A percentile compares a stretch with the other conserved stretches of the same genome.
phyloP scores from a whole-genome alignment of 768 basidiomycete species.

The Kwoniella newhampshirensis region DNA sequence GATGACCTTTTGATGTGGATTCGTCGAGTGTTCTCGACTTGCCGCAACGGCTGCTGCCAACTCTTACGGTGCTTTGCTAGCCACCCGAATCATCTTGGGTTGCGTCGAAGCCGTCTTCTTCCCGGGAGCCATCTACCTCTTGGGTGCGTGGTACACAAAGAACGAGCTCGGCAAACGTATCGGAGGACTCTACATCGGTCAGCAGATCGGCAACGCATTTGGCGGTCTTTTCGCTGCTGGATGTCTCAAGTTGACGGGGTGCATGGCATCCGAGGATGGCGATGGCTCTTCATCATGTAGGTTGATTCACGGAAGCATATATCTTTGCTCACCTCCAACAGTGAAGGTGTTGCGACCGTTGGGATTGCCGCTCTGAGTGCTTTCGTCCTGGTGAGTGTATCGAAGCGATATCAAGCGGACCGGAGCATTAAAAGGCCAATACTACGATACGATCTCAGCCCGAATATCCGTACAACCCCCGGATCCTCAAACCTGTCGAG shows the following conservation, averaged over 20 bases:
- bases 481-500: constrained; percentile 23
- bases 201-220: constrained; percentile 48
- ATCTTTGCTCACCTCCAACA: not conserved
- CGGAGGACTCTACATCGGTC: constrained; percentile 39
- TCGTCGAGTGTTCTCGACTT: too few species aligned
- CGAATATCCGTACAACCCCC: constrained; percentile 34
- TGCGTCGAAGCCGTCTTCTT: constrained; percentile 37
- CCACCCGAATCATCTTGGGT: constrained; percentile 32
- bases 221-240: constrained; percentile 45
- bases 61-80: constrained; percentile 24
- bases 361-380: constrained; percentile 10
- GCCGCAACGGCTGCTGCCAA: constrained; percentile 35
- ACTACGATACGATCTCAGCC: constrained; percentile 2
- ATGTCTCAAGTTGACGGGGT: constrained; percentile 30
- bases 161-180: constrained; percentile 37
- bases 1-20: too few species aligned
- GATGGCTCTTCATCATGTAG: constrained; percentile 43
- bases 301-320: not conserved
- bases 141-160: constrained; percentile 42
- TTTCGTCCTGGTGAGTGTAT: constrained; percentile 12
- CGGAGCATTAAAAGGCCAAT: too few species aligned
- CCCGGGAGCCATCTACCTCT: constrained; percentile 44
- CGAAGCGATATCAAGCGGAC: not conserved
- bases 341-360: constrained; percentile 20
- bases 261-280: constrained; percentile 47